Conservation (phyloP, 352 stramenopile genomes). For the Pythium vanterpoolii region DNA sequence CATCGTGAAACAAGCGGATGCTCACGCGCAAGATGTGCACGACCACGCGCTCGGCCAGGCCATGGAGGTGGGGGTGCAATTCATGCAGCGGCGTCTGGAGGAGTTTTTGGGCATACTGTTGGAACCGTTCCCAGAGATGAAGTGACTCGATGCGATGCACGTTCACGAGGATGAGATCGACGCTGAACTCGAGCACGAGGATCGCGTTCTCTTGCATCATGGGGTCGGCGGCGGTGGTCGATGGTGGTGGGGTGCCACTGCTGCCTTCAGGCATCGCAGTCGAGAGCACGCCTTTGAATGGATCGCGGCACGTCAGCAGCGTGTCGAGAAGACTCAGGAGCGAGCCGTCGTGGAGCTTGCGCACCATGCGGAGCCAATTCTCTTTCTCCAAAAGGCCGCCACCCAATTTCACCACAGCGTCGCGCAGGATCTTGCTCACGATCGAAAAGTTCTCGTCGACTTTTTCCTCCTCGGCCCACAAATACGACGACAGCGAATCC, state of each 20-base stretch:
- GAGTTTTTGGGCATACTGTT: constrained; percentile 74
- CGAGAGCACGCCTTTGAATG: constrained; percentile 75
- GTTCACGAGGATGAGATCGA: constrained; percentile 85
- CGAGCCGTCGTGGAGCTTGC: constrained; percentile 65
- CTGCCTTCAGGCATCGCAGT: constrained; percentile 25
- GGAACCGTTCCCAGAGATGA: constrained; percentile 77
- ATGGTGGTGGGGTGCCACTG: constrained; percentile 3
- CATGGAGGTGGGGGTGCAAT: constrained; percentile 73
- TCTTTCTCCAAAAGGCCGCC: constrained; percentile 80
- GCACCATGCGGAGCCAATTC: constrained; percentile 81
- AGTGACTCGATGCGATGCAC: constrained; percentile 69
- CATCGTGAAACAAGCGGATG: constrained; percentile 85
- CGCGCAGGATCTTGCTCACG: constrained; percentile 75
- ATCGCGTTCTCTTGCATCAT: constrained; percentile 91
- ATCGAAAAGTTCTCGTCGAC: constrained; percentile 75
- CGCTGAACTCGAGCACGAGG: constrained; percentile 78
- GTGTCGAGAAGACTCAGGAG: constrained; percentile 69
- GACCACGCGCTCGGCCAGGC: constrained; percentile 78
- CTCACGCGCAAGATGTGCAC: constrained; percentile 84
- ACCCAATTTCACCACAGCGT: constrained; percentile 66
- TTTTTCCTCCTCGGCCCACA: constrained; percentile 83
- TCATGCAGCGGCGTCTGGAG: constrained; percentile 71
- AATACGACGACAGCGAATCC: constrained; percentile 79
- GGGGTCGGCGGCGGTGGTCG: constrained; percentile 36
- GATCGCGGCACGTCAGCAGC: constrained; percentile 67